A percentile compares a stretch with the other conserved stretches of the same genome.
phyloP scores from a whole-genome alignment of 2,329 filamentous ascomycete species.

The Karstenula rhodostoma region DNA sequence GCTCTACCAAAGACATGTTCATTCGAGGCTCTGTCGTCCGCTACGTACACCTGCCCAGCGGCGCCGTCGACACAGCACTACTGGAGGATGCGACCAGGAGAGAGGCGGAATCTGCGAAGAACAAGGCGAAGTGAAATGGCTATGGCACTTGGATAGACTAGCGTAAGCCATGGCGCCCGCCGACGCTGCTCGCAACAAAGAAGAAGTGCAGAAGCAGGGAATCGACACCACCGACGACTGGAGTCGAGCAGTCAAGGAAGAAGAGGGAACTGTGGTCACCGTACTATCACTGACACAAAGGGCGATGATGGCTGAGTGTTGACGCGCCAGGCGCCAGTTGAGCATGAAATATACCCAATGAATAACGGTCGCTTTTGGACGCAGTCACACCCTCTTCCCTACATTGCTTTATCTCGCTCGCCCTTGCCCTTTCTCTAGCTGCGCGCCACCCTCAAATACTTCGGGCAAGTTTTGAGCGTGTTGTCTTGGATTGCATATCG shows the following conservation, averaged over 20 bases:
- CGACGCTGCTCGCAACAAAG: not conserved
- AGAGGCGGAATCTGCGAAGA: slow-evolving; percentile 47
- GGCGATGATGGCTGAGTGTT: not conserved
- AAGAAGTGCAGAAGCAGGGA: not conserved
- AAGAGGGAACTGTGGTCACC: not conserved
- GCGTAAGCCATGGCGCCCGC: slow-evolving; percentile 4
- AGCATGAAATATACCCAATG: slow-evolving; percentile 12
- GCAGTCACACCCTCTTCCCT: not conserved
- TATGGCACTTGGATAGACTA: not conserved
- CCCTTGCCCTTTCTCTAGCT: not conserved
- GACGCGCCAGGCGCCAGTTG: not conserved
- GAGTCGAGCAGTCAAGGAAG: not conserved
- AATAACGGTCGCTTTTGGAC: not conserved
- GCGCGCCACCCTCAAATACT: not conserved
- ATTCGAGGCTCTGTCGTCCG: slow-evolving; percentile 92
- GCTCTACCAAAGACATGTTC: slow-evolving; percentile 93
- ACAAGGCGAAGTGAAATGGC: slow-evolving; percentile 46
- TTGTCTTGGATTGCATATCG: not conserved
- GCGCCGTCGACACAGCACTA: slow-evolving; percentile 83
- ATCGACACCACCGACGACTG: not conserved
- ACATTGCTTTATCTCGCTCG: not conserved
- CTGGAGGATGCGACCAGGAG: slow-evolving; percentile 80
- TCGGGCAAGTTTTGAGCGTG: not conserved
- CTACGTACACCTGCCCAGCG: slow-evolving; percentile 87
- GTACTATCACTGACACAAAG: not conserved